phyloP scores from a whole-genome alignment of 768 basidiomycete species.

The Leccinum longicurvipes region DNA sequence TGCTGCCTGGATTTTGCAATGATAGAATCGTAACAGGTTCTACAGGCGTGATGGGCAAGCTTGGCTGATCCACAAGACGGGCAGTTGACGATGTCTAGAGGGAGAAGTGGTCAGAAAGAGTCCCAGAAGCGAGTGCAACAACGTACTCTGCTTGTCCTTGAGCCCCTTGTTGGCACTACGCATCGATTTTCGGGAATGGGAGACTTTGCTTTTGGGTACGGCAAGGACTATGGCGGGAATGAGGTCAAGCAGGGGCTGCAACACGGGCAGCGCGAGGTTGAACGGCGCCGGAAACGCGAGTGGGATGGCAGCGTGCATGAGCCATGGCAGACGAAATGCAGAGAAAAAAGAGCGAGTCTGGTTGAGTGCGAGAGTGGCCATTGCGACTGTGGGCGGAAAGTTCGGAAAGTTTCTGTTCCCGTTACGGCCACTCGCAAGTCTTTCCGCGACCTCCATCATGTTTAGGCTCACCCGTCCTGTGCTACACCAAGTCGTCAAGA shows the following conservation, averaged over 20 bases:
- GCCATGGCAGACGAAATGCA: constrained; percentile 25
- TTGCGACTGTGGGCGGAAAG: constrained; percentile 13
- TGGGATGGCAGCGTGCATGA: constrained; percentile 12
- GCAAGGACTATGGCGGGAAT: constrained; percentile 87
- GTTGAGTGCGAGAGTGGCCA: constrained; percentile 41
- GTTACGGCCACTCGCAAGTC: constrained; percentile 9
- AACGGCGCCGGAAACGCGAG: constrained; percentile 28
- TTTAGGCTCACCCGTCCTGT: constrained; percentile 75
- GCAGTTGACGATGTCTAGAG: constrained; percentile 82
- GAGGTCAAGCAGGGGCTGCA: constrained; percentile 60
- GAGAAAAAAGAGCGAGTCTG: constrained; percentile 30
- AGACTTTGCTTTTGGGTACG: constrained; percentile 91
- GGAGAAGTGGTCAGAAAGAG: constrained; percentile 4
- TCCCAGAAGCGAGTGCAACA: background rate
- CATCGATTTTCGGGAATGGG: constrained; percentile 95
- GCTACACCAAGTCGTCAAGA: constrained; percentile 59
- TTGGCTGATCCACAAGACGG: constrained; percentile 88
- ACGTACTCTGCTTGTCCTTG: constrained; percentile 85
- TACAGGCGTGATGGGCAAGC: constrained; percentile 85
- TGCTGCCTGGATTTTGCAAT: constrained; percentile 22
- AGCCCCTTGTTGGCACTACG: constrained; percentile 90
- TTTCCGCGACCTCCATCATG: constrained; percentile 45
- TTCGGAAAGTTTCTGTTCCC: background rate
- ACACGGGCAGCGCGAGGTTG: constrained; percentile 36
- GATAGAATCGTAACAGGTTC: constrained; percentile 58